Evolutionary conservation across 495 filamentous ascomycete species (phyloP).

Genomic region (Amorphotheca resinae): DNA sequence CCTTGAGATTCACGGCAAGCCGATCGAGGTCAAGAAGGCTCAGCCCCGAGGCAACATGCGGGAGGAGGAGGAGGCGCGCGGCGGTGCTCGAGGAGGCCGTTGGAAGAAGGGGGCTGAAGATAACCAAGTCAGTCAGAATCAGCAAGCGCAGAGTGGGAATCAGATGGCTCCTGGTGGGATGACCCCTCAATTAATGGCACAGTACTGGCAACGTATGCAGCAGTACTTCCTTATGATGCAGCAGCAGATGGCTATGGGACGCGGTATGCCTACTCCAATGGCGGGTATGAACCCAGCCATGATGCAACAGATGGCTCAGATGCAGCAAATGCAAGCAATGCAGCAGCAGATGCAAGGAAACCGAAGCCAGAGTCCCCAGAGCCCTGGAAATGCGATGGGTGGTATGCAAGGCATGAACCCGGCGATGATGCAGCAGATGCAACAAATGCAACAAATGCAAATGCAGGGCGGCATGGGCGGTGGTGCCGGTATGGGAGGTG

Average conservation of each 20-base stretch:
- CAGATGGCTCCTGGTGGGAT: constrained; percentile 51
- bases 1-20: constrained; percentile 87
- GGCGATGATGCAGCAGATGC: constrained; percentile 72
- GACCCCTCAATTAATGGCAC: constrained; percentile 93
- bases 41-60: constrained; percentile 91
- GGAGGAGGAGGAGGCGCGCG: constrained; percentile 60
- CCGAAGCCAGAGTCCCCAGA: constrained; percentile 38
- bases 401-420: constrained; percentile 34
- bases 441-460: constrained; percentile 68
- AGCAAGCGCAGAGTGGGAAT: constrained; percentile 28
- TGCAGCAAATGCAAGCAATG: constrained; percentile 62
- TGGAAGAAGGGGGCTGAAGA: constrained; percentile 39
- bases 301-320: constrained; percentile 61
- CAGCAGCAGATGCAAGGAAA: constrained; percentile 43
- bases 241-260: constrained; percentile 59
- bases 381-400: constrained; percentile 20
- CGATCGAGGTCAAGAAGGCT: constrained; percentile 96
- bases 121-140: constrained; percentile 26
- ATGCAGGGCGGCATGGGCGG: constrained; percentile 28
- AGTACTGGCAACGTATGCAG: constrained; percentile 96
- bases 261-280: constrained; percentile 27
- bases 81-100: constrained; percentile 26
- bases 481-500: constrained; percentile 21
- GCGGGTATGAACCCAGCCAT: constrained; percentile 49
- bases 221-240: constrained; percentile 93